These are phyloP conservation scores for Xylaria cubensis DNA, from an alignment of 495 filamentous ascomycete genomes.

Conservation along the genomic window DNA sequence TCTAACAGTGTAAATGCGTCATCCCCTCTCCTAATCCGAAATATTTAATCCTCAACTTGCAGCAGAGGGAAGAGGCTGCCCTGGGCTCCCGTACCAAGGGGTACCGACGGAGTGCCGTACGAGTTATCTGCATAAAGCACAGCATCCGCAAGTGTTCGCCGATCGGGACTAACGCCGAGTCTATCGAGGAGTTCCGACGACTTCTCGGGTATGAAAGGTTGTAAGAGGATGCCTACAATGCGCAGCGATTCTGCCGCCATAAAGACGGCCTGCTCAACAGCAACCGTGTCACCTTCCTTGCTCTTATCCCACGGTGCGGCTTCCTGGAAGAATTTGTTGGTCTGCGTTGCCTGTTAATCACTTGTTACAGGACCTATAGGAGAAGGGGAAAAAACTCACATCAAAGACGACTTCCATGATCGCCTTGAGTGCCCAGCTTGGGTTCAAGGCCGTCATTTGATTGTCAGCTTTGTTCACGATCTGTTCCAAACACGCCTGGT, in stretches of 20 bases:
- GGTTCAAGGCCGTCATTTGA: constrained; percentile 70
- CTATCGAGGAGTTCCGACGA: constrained; percentile 74
- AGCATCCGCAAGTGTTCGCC: constrained; percentile 64
- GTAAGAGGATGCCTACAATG: constrained; percentile 80
- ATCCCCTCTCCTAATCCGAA: neutral
- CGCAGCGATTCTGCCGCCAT: constrained; percentile 79
- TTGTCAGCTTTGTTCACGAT: constrained; percentile 45
- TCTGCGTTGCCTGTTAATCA: constrained; percentile 53
- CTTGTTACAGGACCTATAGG: neutral
- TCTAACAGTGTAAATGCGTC: neutral
- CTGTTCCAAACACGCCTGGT: constrained; percentile 11
- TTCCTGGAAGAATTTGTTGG: constrained; percentile 70
- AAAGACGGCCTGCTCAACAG: constrained; percentile 62
- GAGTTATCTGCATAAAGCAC: constrained; percentile 63
- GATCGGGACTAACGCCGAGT: constrained; percentile 70
- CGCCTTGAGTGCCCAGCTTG: constrained; percentile 66
- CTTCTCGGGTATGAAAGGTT: constrained; percentile 91
- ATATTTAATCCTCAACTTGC: constrained; percentile 39
- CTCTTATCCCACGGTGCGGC: constrained; percentile 45
- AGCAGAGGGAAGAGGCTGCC: constrained; percentile 47
- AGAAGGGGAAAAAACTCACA: constrained; percentile 40
- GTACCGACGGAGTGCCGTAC: constrained; percentile 64
- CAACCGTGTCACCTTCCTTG: constrained; percentile 27
- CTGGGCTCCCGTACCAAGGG: constrained; percentile 54
- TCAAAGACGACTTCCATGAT: constrained; percentile 69